Conservation (phyloP, 768 basidiomycete genomes). For the Pleurotus ostreatus region DNA sequence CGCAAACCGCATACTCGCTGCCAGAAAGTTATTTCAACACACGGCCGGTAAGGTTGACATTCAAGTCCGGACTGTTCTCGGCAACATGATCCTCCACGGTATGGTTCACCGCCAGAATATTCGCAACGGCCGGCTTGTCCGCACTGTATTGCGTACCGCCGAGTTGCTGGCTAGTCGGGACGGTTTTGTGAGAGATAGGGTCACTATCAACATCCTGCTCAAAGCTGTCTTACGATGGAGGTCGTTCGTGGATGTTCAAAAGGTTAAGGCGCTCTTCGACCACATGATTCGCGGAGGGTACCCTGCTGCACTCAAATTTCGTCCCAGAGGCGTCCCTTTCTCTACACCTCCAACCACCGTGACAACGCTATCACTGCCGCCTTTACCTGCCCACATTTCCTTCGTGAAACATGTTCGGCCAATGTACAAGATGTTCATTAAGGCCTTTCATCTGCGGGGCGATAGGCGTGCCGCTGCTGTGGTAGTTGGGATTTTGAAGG, state of each 20-base stretch:
- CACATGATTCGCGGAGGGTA: slow-evolving; percentile 58
- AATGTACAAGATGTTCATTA: slow-evolving; percentile 71
- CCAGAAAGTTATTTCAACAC: slow-evolving; percentile 35
- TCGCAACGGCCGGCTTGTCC: slow-evolving; percentile 42
- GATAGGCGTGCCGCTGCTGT: slow-evolving; percentile 51
- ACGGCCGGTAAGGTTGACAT: slow-evolving; percentile 23
- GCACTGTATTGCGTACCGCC: slow-evolving; percentile 36
- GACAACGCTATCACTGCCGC: slow-evolving; percentile 26
- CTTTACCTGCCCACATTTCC: slow-evolving; percentile 38
- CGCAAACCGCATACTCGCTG: slow-evolving; percentile 38
- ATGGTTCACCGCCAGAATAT: slow-evolving; percentile 24
- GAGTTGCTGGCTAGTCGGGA: slow-evolving; percentile 37
- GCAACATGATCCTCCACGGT: slow-evolving; percentile 56
- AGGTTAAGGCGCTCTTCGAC: slow-evolving; percentile 60
- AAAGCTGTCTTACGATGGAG: slow-evolving; percentile 56
- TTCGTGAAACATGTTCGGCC: slow-evolving; percentile 62
- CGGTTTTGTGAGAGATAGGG: slow-evolving; percentile 57
- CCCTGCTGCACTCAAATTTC: slow-evolving; percentile 34
- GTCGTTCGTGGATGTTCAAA: slow-evolving; percentile 32
- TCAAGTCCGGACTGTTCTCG: slow-evolving; percentile 36
- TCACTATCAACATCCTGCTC: slow-evolving; percentile 68
- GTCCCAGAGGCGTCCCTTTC: slow-evolving; percentile 38
- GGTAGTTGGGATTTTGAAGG: slow-evolving; percentile 54
- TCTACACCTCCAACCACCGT: slow-evolving; percentile 24
- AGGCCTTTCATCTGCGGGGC: slow-evolving; percentile 51